Percentiles rank a stretch among this genome's conserved stretches.
phyloP scores from a whole-genome alignment of 2,329 filamentous ascomycete species.

The Amphichorda felina region DNA sequence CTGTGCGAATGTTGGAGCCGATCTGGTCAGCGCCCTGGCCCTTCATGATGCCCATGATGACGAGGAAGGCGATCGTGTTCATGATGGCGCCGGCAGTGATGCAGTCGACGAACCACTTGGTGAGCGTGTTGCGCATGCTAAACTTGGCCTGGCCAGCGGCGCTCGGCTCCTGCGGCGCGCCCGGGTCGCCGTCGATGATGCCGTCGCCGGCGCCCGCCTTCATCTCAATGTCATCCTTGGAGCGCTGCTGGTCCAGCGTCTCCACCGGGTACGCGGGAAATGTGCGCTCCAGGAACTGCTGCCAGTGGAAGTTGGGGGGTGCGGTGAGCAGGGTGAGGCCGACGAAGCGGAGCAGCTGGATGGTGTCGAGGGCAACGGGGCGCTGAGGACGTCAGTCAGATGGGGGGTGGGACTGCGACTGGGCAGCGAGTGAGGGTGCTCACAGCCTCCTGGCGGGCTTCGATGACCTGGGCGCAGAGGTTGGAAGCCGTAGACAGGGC shows the following conservation, averaged over 20 bases:
- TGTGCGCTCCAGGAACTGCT: constrained; percentile 37
- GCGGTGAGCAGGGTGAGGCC: constrained; percentile 38
- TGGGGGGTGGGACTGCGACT: neutral
- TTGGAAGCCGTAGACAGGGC: constrained; percentile 40
- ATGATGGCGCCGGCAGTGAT: constrained; percentile 32
- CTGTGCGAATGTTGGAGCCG: constrained; percentile 22
- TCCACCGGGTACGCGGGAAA: constrained; percentile 31
- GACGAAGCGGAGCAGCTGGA: constrained; percentile 41
- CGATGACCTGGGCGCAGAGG: constrained; percentile 40
- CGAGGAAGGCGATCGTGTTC: constrained; percentile 32
- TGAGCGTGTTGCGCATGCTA: constrained; percentile 27
- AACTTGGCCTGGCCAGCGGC: constrained; percentile 59
- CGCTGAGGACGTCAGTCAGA: constrained; percentile 7
- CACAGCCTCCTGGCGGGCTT: constrained; percentile 33
- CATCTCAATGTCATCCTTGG: constrained; percentile 14
- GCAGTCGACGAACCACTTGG: constrained; percentile 39
- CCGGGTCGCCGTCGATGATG: constrained; percentile 1
- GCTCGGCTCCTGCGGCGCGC: constrained; percentile 36
- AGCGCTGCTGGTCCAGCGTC: constrained; percentile 1
- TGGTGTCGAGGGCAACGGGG: constrained; percentile 31
- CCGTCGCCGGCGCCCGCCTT: constrained; percentile 5
- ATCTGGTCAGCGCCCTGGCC: constrained; percentile 23
- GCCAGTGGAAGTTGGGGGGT: constrained; percentile 47
- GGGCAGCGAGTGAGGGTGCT: constrained; percentile 3
- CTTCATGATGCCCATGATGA: constrained; percentile 35